Conservation (phyloP, 768 basidiomycete genomes). For the Mycena metata region DNA sequence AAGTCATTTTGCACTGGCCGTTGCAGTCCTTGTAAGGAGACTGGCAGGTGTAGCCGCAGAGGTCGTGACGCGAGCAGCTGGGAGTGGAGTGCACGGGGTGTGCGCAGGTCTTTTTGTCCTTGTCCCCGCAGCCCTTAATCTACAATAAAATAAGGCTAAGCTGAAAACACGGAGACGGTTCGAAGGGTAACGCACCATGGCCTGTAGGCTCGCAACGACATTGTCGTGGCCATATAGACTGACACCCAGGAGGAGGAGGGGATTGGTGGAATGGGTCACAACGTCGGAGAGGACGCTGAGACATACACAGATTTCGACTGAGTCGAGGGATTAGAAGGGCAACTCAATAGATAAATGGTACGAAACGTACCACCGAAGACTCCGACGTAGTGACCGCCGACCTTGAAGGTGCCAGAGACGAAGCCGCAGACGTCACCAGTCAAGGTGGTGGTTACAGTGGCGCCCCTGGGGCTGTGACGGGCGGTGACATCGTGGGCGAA, state of each 20-base stretch:
- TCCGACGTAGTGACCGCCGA: background rate
- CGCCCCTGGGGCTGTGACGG: background rate
- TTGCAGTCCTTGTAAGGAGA: constrained; percentile 45
- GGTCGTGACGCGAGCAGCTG: constrained; percentile 37
- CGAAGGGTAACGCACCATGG: background rate
- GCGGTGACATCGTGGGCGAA: background rate
- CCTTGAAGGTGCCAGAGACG: background rate
- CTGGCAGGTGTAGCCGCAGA: constrained; percentile 51
- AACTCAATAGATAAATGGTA: background rate
- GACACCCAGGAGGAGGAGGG: background rate
- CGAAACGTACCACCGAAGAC: background rate
- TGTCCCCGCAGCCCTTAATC: constrained; percentile 40
- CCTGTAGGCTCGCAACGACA: background rate
- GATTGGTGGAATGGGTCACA: background rate
- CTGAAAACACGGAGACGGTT: background rate
- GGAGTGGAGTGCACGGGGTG: constrained; percentile 47
- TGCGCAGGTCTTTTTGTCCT: constrained; percentile 35
- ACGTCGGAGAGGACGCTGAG: background rate
- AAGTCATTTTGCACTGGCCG: constrained; percentile 43
- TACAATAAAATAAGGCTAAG: constrained; percentile 20
- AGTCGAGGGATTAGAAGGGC: background rate
- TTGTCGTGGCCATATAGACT: background rate
- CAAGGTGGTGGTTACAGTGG: background rate
- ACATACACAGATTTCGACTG: constrained; percentile 11
- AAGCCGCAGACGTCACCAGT: background rate